Base-by-base conservation (phyloP, 2,329 filamentous ascomycete species). In the Onygena corvina region DNA sequence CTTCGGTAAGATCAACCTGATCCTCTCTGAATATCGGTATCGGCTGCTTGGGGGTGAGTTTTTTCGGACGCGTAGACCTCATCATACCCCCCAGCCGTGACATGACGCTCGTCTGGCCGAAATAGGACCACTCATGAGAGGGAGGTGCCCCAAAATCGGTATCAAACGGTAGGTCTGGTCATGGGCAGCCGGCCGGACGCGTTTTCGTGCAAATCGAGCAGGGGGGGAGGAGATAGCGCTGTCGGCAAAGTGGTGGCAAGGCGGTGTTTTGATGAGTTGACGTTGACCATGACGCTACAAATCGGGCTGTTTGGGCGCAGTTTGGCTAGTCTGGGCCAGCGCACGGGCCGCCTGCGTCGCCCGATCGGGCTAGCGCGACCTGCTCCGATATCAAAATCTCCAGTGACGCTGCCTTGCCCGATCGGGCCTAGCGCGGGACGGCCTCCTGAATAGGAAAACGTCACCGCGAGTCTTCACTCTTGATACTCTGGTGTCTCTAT, bases 1-100 rank as follows among this genome's bases (percentile, higher is more conserved):
- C 86, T 68, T 95, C 94, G 69, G 88, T 80, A 62, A 83, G 76
- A 64, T 95, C 88, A 70, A 96, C 84, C 65, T 96, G 86, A 68
- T 87, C 77, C 71, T 96, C 90, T 67, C 84, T 80, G 63, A 95
- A 78, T 60, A 98, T 83, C 53, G 83, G 82, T 64, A 95, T 81
- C 60, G 81, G 81, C 66, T 88, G 87, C 74, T 94, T 94, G 63
- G 85, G 80, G 70, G 84, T 92, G 69, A 95, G 79, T 76, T 96
- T 96, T 63, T 72, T 72, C 34, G 69, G 69, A 61, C 69, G 68
- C 63, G 69, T 72, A 50, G 58, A 54, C 64, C 69, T 67, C 63
- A 67, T 67, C 64, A 70, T 58, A 60, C 64, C 66, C 63, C 64
- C 61, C 64, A 68, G 64, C 63, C 66, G 62, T 62, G 66, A 69